Percentiles rank a stretch among this genome's conserved stretches.
These are phyloP conservation scores for Escallonia rubra DNA, from an alignment of 129 eudicot genomes.

Conservation along the genomic window DNA sequence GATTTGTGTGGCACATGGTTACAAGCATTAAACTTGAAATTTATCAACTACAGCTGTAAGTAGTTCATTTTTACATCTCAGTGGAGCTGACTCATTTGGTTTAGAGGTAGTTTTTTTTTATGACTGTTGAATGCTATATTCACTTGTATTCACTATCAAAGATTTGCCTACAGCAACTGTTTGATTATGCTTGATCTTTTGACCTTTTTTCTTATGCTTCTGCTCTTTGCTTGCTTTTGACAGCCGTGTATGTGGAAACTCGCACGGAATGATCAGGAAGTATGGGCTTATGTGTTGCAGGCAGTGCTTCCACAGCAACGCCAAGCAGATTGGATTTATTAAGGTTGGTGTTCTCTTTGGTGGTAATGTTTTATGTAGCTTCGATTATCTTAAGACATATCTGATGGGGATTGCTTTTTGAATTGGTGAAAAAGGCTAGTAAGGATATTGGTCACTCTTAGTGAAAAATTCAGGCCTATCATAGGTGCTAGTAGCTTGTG, in stretches of 20 bases:
- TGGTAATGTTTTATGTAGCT: neutral
- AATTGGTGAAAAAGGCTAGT: neutral
- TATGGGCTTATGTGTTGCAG: constrained; percentile 21
- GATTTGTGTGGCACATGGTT: no score
- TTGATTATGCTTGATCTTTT: no score
- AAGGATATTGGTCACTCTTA: neutral
- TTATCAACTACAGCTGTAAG: no score
- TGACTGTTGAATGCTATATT: neutral
- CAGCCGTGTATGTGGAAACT: constrained; percentile 4
- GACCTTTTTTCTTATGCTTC: neutral
- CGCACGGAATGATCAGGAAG: constrained; percentile 11
- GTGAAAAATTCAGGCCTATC: neutral
- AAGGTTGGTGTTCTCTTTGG: neutral
- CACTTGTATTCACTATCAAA: neutral
- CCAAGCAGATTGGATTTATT: constrained; percentile 22
- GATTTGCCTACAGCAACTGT: neutral
- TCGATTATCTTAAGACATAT: neutral
- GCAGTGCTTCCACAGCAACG: constrained; percentile 18
- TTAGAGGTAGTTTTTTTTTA: neutral
- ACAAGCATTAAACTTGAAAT: no score
- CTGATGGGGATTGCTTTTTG: neutral
- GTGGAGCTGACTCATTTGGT: no score
- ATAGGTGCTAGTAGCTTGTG: neutral
- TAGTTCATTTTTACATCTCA: no score
- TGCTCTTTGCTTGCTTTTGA: neutral